Evolutionary conservation across 2,329 filamentous ascomycete genomes (phyloP).

Genomic region (Pleomassaria siparia): DNA sequence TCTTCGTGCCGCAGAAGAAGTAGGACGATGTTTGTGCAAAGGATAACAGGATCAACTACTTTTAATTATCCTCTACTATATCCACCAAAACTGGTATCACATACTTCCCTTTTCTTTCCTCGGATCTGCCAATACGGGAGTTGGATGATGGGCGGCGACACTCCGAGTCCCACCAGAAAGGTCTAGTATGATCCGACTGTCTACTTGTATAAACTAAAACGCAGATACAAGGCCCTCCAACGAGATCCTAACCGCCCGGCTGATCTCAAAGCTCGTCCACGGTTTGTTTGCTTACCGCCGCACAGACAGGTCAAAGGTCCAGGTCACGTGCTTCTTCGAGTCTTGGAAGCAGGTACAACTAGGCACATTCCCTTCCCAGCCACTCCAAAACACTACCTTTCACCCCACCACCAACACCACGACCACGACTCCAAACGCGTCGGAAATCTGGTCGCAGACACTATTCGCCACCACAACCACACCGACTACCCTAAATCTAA

Average conservation of each 20-base stretch:
- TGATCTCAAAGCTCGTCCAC: background rate
- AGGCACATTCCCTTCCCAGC: slow-evolving; percentile 22
- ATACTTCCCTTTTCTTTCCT: no score
- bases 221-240: background rate
- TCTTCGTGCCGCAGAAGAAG: no score
- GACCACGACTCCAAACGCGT: slow-evolving; percentile 32
- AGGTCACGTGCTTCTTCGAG: background rate
- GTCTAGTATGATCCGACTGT: background rate
- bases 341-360: slow-evolving; percentile 18
- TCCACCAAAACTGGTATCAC: no score
- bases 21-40: no score
- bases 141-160: no score
- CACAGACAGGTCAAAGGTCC: background rate
- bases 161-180: no score
- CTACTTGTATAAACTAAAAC: background rate
- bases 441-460: slow-evolving; percentile 35
- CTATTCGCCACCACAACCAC: slow-evolving; percentile 26
- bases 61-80: no score
- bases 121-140: no score
- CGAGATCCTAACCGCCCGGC: background rate
- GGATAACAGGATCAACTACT: no score
- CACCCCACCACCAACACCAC: slow-evolving; percentile 31
- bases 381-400: slow-evolving; percentile 23
- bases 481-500: slow-evolving; percentile 23
- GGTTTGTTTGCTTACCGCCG: background rate